These are phyloP conservation scores for Collybiopsis confluens DNA, from an alignment of 768 basidiomycete species.

Conservation along the genomic window DNA sequence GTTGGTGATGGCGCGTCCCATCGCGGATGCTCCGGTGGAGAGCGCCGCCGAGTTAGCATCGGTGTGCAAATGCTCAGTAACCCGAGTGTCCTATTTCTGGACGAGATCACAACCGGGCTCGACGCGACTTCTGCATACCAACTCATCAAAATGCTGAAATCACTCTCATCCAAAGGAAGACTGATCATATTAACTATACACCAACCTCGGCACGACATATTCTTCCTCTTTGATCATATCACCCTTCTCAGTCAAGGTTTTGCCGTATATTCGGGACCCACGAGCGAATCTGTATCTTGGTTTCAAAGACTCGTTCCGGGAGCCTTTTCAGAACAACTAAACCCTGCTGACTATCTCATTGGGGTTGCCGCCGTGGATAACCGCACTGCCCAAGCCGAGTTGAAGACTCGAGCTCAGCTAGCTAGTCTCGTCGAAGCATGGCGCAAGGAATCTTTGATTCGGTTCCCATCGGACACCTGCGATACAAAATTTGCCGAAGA, in stretches of 20 bases:
- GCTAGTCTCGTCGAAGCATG: constrained; percentile 26
- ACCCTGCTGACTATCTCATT: constrained; percentile 31
- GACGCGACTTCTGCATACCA: constrained; percentile 45
- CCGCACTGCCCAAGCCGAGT: constrained; percentile 28
- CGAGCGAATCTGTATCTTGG: constrained; percentile 16
- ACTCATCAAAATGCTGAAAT: constrained; percentile 38
- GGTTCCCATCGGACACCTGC: not conserved
- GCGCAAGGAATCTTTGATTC: constrained; percentile 10
- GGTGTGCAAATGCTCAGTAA: constrained; percentile 57
- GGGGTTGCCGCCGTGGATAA: constrained; percentile 28
- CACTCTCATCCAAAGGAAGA: constrained; percentile 46
- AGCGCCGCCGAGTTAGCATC: constrained; percentile 55
- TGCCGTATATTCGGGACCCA: constrained; percentile 30
- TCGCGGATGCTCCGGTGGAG: constrained; percentile 48
- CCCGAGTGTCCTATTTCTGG: constrained; percentile 58
- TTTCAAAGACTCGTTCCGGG: constrained; percentile 5
- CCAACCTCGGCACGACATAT: constrained; percentile 42
- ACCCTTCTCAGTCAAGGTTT: constrained; percentile 22
- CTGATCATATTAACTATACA: constrained; percentile 46
- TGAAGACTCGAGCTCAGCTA: constrained; percentile 24
- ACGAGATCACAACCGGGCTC: constrained; percentile 56
- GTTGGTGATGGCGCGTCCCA: constrained; percentile 38
- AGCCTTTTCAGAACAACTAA: not conserved
- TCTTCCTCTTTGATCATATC: constrained; percentile 31
- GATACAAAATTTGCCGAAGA: not conserved